These are phyloP conservation scores for Eimeria zaria DNA, from an alignment of 169 alveolate species.

Conservation along the genomic window DNA sequence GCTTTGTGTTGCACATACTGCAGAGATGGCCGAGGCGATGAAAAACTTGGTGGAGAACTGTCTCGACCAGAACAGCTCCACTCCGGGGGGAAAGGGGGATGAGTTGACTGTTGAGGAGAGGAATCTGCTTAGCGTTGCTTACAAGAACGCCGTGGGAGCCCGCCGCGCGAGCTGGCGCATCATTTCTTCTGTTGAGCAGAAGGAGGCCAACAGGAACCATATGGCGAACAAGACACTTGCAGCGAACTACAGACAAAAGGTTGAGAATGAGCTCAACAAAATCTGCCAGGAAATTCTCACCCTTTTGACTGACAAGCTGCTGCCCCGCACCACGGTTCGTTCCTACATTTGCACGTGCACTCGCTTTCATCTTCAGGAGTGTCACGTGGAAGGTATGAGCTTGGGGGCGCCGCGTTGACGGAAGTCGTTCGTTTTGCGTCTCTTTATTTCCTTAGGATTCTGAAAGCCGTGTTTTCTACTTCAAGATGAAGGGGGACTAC, in stretches of 20 bases:
- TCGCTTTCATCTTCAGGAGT: neutral
- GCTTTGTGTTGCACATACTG: neutral
- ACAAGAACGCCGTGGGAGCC: constrained; percentile 99
- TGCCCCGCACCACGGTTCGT: constrained; percentile 88
- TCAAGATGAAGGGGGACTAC: constrained; percentile 99
- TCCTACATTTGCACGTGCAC: neutral
- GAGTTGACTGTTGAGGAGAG: constrained; percentile 88
- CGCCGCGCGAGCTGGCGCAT: constrained; percentile 99
- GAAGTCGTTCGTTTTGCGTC: neutral
- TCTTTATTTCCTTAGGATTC: constrained; percentile 27
- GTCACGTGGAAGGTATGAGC: neutral
- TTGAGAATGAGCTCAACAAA: constrained; percentile 97
- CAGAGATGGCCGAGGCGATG: constrained; percentile 87
- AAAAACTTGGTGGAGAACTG: constrained; percentile 85
- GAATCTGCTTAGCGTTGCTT: constrained; percentile 98
- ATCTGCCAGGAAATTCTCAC: constrained; percentile 96
- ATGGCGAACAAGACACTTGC: constrained; percentile 95
- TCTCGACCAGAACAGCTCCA: constrained; percentile 67
- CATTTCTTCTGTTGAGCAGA: constrained; percentile 97
- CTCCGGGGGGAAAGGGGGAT: constrained; percentile 69
- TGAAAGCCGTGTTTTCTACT: constrained; percentile 98
- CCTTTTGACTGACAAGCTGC: constrained; percentile 95
- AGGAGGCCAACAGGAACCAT: constrained; percentile 97
- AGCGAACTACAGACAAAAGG: constrained; percentile 96
- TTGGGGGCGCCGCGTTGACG: neutral